A percentile compares a stretch with the other conserved stretches of the same genome.
Conservation (phyloP, 768 basidiomycete genomes). For the Daedaleopsis nitida region DNA sequence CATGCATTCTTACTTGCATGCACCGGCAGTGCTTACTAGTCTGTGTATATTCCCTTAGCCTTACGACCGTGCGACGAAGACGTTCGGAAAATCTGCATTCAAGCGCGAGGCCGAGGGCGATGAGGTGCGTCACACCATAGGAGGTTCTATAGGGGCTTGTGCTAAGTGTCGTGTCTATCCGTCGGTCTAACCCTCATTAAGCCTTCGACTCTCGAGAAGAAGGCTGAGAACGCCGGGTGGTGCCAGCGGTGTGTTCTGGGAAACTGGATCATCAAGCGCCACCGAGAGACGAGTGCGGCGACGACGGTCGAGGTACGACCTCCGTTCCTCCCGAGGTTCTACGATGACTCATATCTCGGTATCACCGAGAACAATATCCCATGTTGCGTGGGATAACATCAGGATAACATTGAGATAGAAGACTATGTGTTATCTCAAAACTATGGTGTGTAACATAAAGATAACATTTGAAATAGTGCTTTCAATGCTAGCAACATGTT, state of each 20-base stretch:
- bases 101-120: neutral
- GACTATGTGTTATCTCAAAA: too few relatives aligned
- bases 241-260: neutral
- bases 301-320: too few relatives aligned
- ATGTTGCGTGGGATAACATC: too few relatives aligned
- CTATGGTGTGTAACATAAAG: neutral
- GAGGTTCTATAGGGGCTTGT: neutral
- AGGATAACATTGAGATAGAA: too few relatives aligned
- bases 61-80: conserved; percentile 4
- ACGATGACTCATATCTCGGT: neutral
- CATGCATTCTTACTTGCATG: neutral
- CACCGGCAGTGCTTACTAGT: neutral
- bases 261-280: neutral
- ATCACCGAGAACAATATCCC: too few relatives aligned
- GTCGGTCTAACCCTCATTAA: neutral
- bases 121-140: neutral
- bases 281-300: neutral
- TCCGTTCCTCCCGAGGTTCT: neutral
- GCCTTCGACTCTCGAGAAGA: neutral
- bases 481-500: too few relatives aligned
- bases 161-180: neutral
- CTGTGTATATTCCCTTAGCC: neutral
- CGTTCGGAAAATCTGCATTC: neutral
- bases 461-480: too few relatives aligned
- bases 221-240: neutral